A percentile compares a stretch with the other conserved stretches of the same genome.
phyloP scores from a whole-genome alignment of 2,329 filamentous ascomycete genomes.

The Tolypocladium tropicale region DNA sequence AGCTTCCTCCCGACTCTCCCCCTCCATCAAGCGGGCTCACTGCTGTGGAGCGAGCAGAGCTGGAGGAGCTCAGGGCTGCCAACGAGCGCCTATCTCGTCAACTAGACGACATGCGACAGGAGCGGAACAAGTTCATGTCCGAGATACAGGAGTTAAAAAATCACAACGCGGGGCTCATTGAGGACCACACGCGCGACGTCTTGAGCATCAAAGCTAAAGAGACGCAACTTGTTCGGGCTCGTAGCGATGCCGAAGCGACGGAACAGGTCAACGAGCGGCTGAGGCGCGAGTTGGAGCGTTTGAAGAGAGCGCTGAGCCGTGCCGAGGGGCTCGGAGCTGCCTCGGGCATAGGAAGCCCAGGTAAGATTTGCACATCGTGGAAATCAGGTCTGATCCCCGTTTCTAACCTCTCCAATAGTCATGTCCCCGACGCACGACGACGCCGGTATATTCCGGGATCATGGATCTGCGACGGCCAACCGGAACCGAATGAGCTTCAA shows the following conservation, averaged over 20 bases:
- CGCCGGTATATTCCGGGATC: conserved; percentile 47
- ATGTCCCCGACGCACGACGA: conserved; percentile 49
- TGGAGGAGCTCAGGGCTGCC: conserved; percentile 77
- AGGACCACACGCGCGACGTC: conserved; percentile 92
- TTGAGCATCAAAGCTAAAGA: conserved; percentile 97
- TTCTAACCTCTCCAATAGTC: conserved; percentile 18
- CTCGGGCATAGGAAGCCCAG: conserved; percentile 27
- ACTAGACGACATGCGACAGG: conserved; percentile 71
- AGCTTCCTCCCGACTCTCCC: conserved; percentile 43
- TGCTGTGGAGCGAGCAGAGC: conserved; percentile 77
- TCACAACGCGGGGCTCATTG: conserved; percentile 91
- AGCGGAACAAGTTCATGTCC: conserved; percentile 70
- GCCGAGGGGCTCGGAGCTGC: conserved; percentile 40
- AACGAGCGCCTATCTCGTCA: conserved; percentile 69
- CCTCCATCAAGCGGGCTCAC: conserved; percentile 56
- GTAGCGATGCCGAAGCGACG: conserved; percentile 80
- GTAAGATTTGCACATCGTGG: conserved; percentile 11
- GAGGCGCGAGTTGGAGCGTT: conserved; percentile 77
- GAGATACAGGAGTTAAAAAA: conserved; percentile 93
- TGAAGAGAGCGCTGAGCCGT: conserved; percentile 75
- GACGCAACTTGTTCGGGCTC: conserved; percentile 85
- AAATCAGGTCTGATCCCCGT: not conserved
- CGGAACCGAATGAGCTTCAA: conserved; percentile 50
- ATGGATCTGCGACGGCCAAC: conserved; percentile 25
- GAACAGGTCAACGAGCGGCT: conserved; percentile 80